Conservation (phyloP, 1,139 yeast genomes). For the Eremothecium gossypii region DNA sequence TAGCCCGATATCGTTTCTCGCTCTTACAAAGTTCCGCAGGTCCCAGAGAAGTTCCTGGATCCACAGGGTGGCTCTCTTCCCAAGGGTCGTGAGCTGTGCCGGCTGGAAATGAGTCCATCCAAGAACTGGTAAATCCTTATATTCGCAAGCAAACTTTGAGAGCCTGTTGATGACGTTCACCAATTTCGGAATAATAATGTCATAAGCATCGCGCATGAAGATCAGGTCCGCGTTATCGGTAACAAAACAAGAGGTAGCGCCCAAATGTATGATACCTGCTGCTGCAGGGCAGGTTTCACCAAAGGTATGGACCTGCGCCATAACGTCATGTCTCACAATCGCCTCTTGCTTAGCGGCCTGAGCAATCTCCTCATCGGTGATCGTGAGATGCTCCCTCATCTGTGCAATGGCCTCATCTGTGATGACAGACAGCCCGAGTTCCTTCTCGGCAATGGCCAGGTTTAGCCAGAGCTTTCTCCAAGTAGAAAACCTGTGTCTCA, state of each 20-base stretch:
- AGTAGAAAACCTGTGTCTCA: constrained; percentile 89
- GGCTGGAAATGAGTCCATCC: constrained; percentile 99
- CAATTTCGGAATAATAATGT: constrained; percentile 82
- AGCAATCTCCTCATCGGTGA: constrained; percentile 87
- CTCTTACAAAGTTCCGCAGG: constrained; percentile 88
- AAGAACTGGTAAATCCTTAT: constrained; percentile 92
- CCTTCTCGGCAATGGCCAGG: constrained; percentile 91
- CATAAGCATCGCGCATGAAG: constrained; percentile 92
- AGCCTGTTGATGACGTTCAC: constrained; percentile 92
- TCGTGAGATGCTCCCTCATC: constrained; percentile 65
- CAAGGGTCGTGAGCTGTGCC: constrained; percentile 96
- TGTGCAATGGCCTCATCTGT: constrained; percentile 86
- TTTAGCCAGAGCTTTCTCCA: constrained; percentile 98
- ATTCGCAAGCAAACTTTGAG: constrained; percentile 75
- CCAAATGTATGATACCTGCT: constrained; percentile 94
- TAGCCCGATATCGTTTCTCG: constrained; percentile 90
- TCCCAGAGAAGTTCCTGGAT: constrained; percentile 97
- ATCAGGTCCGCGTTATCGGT: constrained; percentile 97
- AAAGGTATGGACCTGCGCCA: constrained; percentile 97
- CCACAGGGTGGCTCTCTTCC: constrained; percentile 97
- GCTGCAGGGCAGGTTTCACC: constrained; percentile 93
- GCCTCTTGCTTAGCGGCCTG: constrained; percentile 92
- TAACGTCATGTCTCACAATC: constrained; percentile 96
- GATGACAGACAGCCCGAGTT: constrained; percentile 74
- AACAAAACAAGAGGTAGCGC: constrained; percentile 96